Conservation (phyloP, 2,329 filamentous ascomycete species). For the Parastagonospora avenae region DNA sequence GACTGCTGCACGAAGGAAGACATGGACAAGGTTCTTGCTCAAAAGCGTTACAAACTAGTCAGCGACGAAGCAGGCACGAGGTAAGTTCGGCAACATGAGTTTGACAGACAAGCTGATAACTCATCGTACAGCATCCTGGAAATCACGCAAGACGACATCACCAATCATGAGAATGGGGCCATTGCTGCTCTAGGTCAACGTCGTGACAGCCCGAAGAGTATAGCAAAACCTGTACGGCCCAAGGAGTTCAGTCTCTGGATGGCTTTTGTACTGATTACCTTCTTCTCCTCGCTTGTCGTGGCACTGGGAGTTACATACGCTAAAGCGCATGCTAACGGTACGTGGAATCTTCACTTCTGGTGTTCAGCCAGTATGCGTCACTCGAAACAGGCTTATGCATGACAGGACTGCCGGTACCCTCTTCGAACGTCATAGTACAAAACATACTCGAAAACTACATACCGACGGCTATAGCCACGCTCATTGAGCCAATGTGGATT, state of each 20-base stretch:
- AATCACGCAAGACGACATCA: background rate
- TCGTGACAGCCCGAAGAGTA: background rate
- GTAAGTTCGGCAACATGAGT: constrained; percentile 4
- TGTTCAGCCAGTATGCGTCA: too few relatives aligned
- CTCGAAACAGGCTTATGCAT: background rate
- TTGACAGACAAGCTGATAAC: background rate
- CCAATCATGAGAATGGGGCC: background rate
- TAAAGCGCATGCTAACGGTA: constrained; percentile 20
- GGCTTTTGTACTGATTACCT: constrained; percentile 11
- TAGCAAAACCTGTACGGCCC: constrained; percentile 29
- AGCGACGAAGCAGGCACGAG: constrained; percentile 5
- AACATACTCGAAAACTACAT: constrained; percentile 57
- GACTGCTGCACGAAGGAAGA: constrained; percentile 29
- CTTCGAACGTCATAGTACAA: constrained; percentile 42
- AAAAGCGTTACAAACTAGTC: constrained; percentile 25
- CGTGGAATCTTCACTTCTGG: background rate
- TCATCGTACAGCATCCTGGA: background rate
- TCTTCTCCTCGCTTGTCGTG: too few relatives aligned
- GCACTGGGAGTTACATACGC: constrained; percentile 19
- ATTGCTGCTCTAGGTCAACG: background rate
- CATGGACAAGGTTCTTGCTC: constrained; percentile 10
- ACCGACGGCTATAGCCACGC: constrained; percentile 59
- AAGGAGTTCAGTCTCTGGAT: constrained; percentile 24
- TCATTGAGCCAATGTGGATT: constrained; percentile 64
- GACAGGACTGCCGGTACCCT: constrained; percentile 43